Evolutionary conservation across 2,329 filamentous ascomycete species (phyloP).

Genomic region (Penicillium sp.): DNA sequence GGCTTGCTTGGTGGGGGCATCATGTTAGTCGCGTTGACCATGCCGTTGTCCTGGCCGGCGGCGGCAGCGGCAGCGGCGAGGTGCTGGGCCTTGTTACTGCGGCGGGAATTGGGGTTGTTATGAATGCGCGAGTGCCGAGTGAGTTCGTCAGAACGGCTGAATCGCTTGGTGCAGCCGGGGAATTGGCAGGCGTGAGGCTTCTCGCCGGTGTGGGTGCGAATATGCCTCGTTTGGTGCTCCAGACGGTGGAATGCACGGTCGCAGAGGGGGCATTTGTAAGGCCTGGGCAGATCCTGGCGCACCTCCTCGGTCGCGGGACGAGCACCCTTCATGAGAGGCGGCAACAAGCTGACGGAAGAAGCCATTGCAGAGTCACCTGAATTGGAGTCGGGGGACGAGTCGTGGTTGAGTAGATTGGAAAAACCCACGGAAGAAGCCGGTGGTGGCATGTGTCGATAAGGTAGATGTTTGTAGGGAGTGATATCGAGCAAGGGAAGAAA

Average conservation of each 20-base stretch:
- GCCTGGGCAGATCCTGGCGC: constrained; percentile 82
- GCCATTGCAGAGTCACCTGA: constrained; percentile 41
- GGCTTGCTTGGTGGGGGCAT: constrained; percentile 78
- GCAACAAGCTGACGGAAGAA: constrained; percentile 47
- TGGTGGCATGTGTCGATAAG: constrained; percentile 68
- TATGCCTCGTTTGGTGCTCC: constrained; percentile 90
- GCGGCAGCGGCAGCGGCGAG: constrained; percentile 59
- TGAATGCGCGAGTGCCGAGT: constrained; percentile 97
- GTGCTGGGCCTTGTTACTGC: constrained; percentile 80
- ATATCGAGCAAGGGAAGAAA: constrained; percentile 6
- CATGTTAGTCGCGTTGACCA: constrained; percentile 59
- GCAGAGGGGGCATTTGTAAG: constrained; percentile 98
- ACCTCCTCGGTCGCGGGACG: constrained; percentile 61
- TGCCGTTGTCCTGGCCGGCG: constrained; percentile 54
- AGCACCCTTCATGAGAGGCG: constrained; percentile 46
- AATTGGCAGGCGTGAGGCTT: constrained; percentile 97
- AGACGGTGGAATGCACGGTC: constrained; percentile 98
- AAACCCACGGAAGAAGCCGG: constrained; percentile 74
- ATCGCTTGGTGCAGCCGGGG: constrained; percentile 93
- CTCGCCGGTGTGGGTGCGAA: constrained; percentile 95
- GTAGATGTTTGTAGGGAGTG: background rate
- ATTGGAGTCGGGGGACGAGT: constrained; percentile 34
- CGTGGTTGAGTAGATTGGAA: constrained; percentile 72
- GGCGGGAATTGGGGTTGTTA: constrained; percentile 95
- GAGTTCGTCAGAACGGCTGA: constrained; percentile 93